These are phyloP conservation scores for Berberis vulgaris DNA, from an alignment of 164 flowering plant species.

Conservation along the genomic window DNA sequence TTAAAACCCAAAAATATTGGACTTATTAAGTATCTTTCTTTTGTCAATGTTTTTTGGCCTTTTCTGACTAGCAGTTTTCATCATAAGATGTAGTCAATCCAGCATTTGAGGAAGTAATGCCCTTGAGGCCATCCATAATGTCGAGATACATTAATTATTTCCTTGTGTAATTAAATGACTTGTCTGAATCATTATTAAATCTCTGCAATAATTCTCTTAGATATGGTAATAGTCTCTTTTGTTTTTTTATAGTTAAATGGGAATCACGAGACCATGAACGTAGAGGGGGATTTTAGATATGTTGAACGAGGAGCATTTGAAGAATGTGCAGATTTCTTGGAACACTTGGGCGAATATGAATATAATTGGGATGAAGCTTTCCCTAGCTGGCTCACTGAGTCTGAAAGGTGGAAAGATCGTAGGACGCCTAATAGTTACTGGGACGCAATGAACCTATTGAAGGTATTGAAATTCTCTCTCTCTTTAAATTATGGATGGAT, in stretches of 20 bases:
- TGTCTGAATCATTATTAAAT: too few relatives aligned
- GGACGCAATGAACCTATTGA: conserved; percentile 70
- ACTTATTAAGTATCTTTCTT: too few relatives aligned
- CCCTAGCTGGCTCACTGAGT: conserved; percentile 44
- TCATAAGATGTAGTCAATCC: too few relatives aligned
- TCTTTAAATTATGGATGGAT: too few relatives aligned
- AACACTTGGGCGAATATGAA: conserved; percentile 40
- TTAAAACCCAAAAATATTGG: too few relatives aligned
- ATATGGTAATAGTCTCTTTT: background rate
- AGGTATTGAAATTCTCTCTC: conserved; percentile 39
- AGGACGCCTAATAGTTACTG: conserved; percentile 36
- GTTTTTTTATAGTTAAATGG: conserved; percentile 61
- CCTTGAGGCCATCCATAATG: too few relatives aligned
- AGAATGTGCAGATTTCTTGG: conserved; percentile 68
- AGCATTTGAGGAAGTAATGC: too few relatives aligned
- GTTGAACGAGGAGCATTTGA: conserved; percentile 75
- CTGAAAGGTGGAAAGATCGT: conserved; percentile 42
- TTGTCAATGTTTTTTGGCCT: too few relatives aligned
- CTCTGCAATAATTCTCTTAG: background rate
- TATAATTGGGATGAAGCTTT: conserved; percentile 74
- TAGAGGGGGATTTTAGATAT: conserved; percentile 92
- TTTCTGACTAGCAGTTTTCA: too few relatives aligned
- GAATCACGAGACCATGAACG: conserved; percentile 96
- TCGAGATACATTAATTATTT: too few relatives aligned
- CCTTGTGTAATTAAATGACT: too few relatives aligned